Conservation (phyloP, 2,329 filamentous ascomycete genomes). For the Tolypocladium cylindrosporum region DNA sequence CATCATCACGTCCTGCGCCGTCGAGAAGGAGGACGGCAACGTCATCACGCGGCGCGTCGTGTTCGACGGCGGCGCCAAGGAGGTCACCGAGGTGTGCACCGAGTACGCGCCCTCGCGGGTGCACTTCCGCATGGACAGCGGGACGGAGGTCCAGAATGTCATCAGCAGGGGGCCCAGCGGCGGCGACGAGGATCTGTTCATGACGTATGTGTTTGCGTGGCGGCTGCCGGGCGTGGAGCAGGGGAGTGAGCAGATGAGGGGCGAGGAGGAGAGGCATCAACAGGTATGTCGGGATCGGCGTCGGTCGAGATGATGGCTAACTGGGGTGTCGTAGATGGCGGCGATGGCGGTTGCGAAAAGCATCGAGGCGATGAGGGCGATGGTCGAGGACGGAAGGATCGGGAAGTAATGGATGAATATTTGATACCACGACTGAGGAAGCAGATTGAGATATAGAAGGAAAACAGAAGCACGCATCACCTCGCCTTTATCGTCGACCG, state of each 20-base stretch:
- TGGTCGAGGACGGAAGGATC: conserved; percentile 10
- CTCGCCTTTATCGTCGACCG: too few species aligned
- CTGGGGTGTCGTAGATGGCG: conserved; percentile 10
- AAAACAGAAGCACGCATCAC: too few species aligned
- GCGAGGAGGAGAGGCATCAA: conserved; percentile 10
- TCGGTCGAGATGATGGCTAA: not conserved
- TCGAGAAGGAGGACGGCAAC: not conserved
- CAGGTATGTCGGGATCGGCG: conserved; percentile 7
- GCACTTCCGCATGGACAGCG: conserved; percentile 19
- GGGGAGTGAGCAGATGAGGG: conserved; percentile 10
- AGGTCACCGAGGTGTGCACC: conserved; percentile 18
- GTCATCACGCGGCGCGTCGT: conserved; percentile 12
- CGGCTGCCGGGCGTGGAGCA: conserved; percentile 10
- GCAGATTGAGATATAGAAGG: too few species aligned
- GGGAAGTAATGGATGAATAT: not conserved
- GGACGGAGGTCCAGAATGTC: conserved; percentile 20
- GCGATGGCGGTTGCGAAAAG: conserved; percentile 15
- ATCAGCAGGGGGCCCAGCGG: conserved; percentile 11
- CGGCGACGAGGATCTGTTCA: conserved; percentile 12
- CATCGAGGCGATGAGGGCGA: conserved; percentile 13
- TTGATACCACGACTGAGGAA: too few species aligned
- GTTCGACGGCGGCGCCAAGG: conserved; percentile 7
- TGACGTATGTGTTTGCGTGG: conserved; percentile 25
- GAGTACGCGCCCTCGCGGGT: conserved; percentile 17
- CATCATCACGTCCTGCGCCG: conserved; percentile 5